Evolutionary conservation across 352 stramenopile species (phyloP), one percentile per base, ranked within the genome.

Genomic region (Salisapilia sapeloensis): DNA sequence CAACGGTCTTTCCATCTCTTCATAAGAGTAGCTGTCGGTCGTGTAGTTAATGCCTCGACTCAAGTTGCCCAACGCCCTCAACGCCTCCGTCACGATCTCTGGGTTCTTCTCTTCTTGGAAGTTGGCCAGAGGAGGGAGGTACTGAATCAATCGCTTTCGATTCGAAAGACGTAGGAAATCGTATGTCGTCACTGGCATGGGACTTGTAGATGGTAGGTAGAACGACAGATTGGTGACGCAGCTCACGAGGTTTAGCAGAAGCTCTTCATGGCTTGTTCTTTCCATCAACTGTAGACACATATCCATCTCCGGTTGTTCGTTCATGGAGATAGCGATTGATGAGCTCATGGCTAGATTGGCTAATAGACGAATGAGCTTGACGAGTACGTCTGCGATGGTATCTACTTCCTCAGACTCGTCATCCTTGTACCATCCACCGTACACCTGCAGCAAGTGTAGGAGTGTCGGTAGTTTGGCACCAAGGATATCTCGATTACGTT

Each of bases 201-300:
- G 4, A 24, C 19, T 26, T 11, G 15, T 16, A 14, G 36, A 39
- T 24, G 38, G 56, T 24, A 40, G 46, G 37, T 65, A 91, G 48
- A 83, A 93, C 2, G 69, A 90, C n/a, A 92, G 41, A 31, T 93
- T 92, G 6, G 79, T 92, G 45, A 92, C 50, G 19, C 67, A 83
- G 41, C 71, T 87, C 6, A 92, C 72, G 3, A 82, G 56, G 30
- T 93, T 92, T 29, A 93, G 58, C 57, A 83, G 72, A 18, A 93
- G 64, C 33, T 93, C 78, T 53, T 93, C 75, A 27, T 85, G 49
- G 9, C 33, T 40, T 10, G 56, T 37, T 10, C 45, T 28, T 24
- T 65, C 47, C 18, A 87, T 42, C 7, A 77, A 42, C 4, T 60
- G 50, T 2, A 83, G 30, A 8, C 84, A 26, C 0, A 49, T 26